Percentiles rank a stretch among this genome's conserved stretches.
Evolutionary conservation across 2,329 filamentous ascomycete genomes (phyloP).

Genomic region (Paecilomyces sp.): DNA sequence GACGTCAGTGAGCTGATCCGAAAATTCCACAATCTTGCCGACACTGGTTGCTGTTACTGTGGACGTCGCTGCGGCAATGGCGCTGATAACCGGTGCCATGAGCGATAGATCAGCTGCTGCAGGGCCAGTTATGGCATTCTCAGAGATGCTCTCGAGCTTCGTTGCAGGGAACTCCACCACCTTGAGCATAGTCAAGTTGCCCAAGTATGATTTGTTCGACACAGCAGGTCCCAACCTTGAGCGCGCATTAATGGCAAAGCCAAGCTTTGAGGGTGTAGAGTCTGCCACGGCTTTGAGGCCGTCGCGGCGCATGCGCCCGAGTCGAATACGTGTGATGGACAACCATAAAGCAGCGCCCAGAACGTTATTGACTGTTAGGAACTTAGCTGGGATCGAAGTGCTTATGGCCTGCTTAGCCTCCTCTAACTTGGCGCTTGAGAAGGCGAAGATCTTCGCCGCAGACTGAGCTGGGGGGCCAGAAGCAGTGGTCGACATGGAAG

Average conservation of each 20-base stretch:
- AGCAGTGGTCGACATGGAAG: neutral
- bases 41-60: neutral
- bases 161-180: neutral
- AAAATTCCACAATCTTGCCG: neutral
- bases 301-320: neutral
- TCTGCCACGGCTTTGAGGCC: neutral
- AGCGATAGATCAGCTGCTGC: neutral
- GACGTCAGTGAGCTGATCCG: neutral
- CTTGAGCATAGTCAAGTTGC: neutral
- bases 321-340: neutral
- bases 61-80: neutral
- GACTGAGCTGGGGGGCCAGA: neutral
- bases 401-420: neutral
- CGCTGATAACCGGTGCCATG: neutral
- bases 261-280: neutral
- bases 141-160: neutral
- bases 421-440: neutral
- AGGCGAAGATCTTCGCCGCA: neutral
- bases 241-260: neutral
- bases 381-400: neutral
- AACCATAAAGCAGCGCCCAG: neutral
- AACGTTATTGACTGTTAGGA: neutral
- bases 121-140: neutral
- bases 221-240: neutral
- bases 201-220: neutral